These are phyloP conservation scores for Cladosporium velox DNA, from an alignment of 2,329 filamentous ascomycete genomes.

Conservation along the genomic window DNA sequence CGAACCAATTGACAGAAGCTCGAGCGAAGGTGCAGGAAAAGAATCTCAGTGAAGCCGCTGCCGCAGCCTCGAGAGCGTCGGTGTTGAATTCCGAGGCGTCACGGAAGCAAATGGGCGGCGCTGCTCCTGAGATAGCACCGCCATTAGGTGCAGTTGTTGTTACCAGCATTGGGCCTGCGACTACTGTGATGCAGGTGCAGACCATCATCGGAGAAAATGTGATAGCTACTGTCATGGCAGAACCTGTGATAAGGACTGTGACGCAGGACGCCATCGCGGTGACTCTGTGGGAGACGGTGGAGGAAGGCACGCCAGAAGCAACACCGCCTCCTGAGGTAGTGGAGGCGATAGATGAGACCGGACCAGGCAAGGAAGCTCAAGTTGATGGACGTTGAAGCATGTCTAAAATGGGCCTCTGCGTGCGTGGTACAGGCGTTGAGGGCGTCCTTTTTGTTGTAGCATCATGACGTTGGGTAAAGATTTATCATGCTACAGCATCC, in stretches of 20 bases:
- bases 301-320: neutral
- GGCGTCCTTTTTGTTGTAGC: neutral
- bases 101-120: neutral
- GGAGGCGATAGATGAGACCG: neutral
- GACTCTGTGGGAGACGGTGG: slow-evolving; percentile 18
- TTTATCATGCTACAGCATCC: neutral
- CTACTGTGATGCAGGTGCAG: slow-evolving; percentile 12
- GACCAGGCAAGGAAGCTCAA: neutral
- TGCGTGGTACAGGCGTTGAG: neutral
- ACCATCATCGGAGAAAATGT: slow-evolving; percentile 14
- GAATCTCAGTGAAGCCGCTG: neutral
- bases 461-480: neutral
- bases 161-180: slow-evolving; percentile 5
- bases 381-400: neutral
- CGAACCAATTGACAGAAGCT: slow-evolving; percentile 34
- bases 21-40: slow-evolving; percentile 30
- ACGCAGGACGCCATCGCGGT: slow-evolving; percentile 15
- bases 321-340: neutral
- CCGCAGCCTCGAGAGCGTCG: neutral
- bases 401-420: too few relatives aligned
- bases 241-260: slow-evolving; percentile 11
- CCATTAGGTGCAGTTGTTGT: slow-evolving; percentile 3
- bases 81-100: neutral
- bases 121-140: neutral
- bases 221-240: slow-evolving; percentile 7